These are phyloP conservation scores for Cladophialophora immunda DNA, from an alignment of 2,329 filamentous ascomycete species.

Conservation along the genomic window DNA sequence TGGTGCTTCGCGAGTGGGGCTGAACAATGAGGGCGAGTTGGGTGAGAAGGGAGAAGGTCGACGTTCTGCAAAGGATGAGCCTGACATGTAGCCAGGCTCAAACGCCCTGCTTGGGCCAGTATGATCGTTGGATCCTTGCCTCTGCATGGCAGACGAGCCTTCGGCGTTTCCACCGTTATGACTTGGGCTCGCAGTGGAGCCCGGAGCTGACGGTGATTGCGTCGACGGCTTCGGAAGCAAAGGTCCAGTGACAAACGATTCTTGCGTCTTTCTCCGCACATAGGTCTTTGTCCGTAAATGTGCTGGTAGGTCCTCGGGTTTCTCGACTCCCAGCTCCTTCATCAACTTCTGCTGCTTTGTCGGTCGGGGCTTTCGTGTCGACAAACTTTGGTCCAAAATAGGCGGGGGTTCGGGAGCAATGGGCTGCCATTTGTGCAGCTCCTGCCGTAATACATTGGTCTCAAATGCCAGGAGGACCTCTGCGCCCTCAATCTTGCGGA, in stretches of 20 bases:
- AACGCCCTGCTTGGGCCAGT: conserved; percentile 43
- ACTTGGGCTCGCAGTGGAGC: conserved; percentile 43
- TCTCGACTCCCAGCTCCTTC: conserved; percentile 84
- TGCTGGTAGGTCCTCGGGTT: conserved; percentile 88
- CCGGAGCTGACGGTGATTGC: conserved; percentile 40
- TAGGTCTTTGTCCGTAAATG: conserved; percentile 81
- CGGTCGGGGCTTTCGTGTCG: conserved; percentile 91
- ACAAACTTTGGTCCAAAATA: conserved; percentile 84
- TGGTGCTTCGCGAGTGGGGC: conserved; percentile 45
- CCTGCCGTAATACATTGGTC: conserved; percentile 97
- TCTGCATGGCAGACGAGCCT: conserved; percentile 44
- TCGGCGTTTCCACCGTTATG: conserved; percentile 38
- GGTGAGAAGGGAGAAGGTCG: conserved; percentile 48
- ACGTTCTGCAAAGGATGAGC: conserved; percentile 32
- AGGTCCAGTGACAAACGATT: conserved; percentile 37
- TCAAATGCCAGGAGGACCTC: conserved; percentile 91
- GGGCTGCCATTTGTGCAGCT: conserved; percentile 92
- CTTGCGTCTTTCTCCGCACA: conserved; percentile 74
- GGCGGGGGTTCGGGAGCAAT: conserved; percentile 87
- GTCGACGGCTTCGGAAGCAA: conserved; percentile 36
- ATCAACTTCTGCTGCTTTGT: conserved; percentile 98
- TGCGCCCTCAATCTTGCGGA: conserved; percentile 96
- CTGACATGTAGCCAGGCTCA: conserved; percentile 29
- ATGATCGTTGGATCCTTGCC: conserved; percentile 45
- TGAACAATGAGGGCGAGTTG: conserved; percentile 54